Conservation (phyloP, 202 grass and related monocot species). For the Dendrocalamus latiflorus region DNA sequence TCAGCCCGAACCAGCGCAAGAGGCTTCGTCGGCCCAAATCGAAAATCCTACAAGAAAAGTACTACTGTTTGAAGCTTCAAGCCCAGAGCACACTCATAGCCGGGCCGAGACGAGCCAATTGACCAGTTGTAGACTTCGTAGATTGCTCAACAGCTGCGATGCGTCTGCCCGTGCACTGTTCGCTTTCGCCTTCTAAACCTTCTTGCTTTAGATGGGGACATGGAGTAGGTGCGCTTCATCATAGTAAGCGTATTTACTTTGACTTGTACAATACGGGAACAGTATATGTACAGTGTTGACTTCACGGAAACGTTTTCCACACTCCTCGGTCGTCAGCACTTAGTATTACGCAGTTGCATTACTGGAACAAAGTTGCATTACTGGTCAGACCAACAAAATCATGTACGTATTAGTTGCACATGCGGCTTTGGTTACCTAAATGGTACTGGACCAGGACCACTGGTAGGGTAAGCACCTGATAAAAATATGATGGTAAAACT, state of each 20-base stretch:
- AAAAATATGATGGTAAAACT: neutral
- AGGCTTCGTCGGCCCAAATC: neutral
- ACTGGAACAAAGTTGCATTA: neutral
- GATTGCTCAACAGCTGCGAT: neutral
- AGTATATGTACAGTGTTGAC: neutral
- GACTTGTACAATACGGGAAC: neutral
- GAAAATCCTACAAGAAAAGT: neutral
- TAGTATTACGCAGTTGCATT: neutral
- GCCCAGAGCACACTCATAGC: neutral
- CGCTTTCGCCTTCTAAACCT: neutral
- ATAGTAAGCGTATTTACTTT: neutral
- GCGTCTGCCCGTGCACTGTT: neutral
- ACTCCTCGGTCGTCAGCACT: neutral
- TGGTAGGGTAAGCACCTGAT: neutral
- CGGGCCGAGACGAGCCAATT: neutral
- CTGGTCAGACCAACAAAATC: neutral
- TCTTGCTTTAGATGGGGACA: neutral
- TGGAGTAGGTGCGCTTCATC: neutral
- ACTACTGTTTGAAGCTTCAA: neutral
- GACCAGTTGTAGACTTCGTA: neutral
- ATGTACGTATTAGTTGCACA: neutral
- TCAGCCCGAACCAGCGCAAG: neutral
- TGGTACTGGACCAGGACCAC: neutral
- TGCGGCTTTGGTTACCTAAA: neutral
- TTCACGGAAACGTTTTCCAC: neutral